Conservation (phyloP, 83 land plant genomes). For the Thuja plicata region DNA sequence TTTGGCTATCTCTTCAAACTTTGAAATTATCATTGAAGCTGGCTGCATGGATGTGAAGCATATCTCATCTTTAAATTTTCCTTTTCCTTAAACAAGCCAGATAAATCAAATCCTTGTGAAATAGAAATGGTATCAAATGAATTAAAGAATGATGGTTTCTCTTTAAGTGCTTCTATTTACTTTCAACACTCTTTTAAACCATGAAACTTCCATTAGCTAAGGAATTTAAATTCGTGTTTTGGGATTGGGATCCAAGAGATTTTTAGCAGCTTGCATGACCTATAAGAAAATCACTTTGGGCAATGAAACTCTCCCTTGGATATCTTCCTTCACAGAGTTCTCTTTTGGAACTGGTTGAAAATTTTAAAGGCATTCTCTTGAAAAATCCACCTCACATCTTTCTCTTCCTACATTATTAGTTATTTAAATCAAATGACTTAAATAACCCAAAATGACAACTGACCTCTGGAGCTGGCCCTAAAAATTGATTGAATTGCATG, state of each 20-base stretch:
- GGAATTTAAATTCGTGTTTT: constrained; percentile 41
- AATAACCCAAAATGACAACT: too few species aligned
- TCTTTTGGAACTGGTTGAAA: too few species aligned
- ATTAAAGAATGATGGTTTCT: constrained; percentile 26
- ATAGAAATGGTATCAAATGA: constrained; percentile 61
- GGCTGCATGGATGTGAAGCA: constrained; percentile 45
- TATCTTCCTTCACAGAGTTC: too few species aligned
- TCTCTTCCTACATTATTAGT: too few species aligned
- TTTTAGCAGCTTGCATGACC: constrained; percentile 32
- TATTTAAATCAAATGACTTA: too few species aligned
- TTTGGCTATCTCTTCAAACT: constrained; percentile 52
- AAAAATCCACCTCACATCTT: too few species aligned
- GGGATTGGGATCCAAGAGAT: constrained; percentile 58
- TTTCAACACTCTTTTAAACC: constrained; percentile 56
- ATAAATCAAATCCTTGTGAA: constrained; percentile 56
- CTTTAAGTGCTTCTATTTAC: not conserved
- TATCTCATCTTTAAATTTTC: constrained; percentile 27
- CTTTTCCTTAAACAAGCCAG: constrained; percentile 48
- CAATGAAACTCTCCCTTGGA: constrained; percentile 45
- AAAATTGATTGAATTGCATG: too few species aligned
- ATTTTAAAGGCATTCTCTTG: too few species aligned
- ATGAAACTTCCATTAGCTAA: constrained; percentile 48
- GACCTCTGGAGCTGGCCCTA: too few species aligned
- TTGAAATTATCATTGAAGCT: constrained; percentile 36
- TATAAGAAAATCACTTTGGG: constrained; percentile 46